Base-by-base conservation (phyloP, 257 asterid genomes). In the Solanum chmielewskii region DNA sequence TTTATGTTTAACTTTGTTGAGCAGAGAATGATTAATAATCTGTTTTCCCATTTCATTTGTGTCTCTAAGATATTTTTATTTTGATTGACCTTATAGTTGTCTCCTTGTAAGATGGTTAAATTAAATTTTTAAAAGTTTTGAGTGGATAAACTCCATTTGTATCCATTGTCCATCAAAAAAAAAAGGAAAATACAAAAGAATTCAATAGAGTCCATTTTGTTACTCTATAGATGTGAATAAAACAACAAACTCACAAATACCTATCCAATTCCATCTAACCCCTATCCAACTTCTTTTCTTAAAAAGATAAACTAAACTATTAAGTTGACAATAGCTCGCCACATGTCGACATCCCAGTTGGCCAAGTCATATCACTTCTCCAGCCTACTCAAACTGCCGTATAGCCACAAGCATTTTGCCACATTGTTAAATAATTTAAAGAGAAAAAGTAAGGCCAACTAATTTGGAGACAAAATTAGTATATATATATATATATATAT, bases 391-490 rank as follows among this genome's bases (percentile, higher is more conserved):
- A 77, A 86, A 83, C 80, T 45, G 86, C 56, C 82, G 87, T 33
- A 73, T 59, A 16, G 59, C 94, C 92, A 91, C 85, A 69, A 31
- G 49, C 3, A 85, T 83, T 86, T 82, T 52, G 97, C 93, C 98
- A 94, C 97, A 97, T 92, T 84, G 66, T 88, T 47, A 56, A 88
- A 90, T 89, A 78, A 89, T 14, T 9, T 56, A 7, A 37, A 80
- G n/a, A 85, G 85, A 31, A 49, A 42, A 47, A 25, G 70, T n/a
- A 27, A 44, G 69, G 87, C 71, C 84, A 82, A 42, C 75, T 49
- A 93, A 92, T 92, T 89, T 88, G 90, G 90, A 89, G 90, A 84
- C 89, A 11, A 29, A 14, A 81, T 23, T 77, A 87, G 4, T 86
- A 9, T 42, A 9, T 25, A 25, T 25, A 27, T 39, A 8, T 41